phyloP scores from a whole-genome alignment of 257 asterid genomes.

The Solanum pinnatisectum region DNA sequence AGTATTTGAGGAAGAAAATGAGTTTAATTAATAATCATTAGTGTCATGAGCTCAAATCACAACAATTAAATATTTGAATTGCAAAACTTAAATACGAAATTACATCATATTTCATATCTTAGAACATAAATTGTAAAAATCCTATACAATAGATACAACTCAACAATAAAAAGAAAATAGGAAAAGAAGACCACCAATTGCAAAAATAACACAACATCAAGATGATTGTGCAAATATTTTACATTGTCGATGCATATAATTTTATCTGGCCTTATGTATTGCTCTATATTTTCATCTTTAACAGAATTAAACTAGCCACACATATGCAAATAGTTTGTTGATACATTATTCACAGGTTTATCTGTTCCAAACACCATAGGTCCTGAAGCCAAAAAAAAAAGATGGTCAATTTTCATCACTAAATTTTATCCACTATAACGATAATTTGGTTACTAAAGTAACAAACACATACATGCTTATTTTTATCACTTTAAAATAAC shows the following conservation, averaged over 20 bases:
- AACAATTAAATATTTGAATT: not conserved
- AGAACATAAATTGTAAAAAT: not conserved
- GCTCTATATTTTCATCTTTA: not conserved
- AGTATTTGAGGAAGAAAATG: not conserved
- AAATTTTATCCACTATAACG: not conserved
- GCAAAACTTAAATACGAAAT: not conserved
- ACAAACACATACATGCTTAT: not conserved
- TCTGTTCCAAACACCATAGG: slow-evolving; percentile 52
- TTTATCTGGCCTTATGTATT: not conserved
- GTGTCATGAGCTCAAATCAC: not conserved
- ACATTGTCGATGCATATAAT: not conserved
- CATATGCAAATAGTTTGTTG: slow-evolving; percentile 6
- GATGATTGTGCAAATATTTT: not conserved
- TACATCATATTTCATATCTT: not conserved
- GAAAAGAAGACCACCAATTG: not conserved
- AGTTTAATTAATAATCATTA: not conserved
- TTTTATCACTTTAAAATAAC: not conserved
- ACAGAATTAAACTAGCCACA: not conserved
- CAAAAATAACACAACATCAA: not conserved
- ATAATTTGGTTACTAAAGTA: not conserved
- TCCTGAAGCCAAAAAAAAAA: slow-evolving; percentile 31
- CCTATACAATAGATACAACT: not conserved
- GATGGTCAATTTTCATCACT: not conserved
- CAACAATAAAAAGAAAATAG: not conserved
- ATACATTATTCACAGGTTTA: slow-evolving; percentile 10